Conservation (phyloP, 2,329 filamentous ascomycete species). For the Talaromyces pinophilus region DNA sequence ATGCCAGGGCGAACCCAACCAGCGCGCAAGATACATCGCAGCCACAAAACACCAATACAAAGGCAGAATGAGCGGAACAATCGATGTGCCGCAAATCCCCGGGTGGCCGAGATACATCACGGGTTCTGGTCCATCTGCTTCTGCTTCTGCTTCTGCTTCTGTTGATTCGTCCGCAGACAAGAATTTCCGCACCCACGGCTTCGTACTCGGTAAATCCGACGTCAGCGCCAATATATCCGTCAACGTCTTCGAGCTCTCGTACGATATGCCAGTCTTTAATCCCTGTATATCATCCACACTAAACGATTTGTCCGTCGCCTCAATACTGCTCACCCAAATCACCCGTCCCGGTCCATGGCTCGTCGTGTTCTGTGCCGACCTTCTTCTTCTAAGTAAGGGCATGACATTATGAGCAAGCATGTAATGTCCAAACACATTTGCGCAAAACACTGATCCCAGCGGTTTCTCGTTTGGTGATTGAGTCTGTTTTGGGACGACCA, state of each 20-base stretch:
- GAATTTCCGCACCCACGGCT: conserved; percentile 59
- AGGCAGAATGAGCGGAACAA: conserved; percentile 72
- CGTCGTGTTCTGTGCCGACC: conserved; percentile 38
- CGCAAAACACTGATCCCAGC: conserved; percentile 81
- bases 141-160: not conserved
- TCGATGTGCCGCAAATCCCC: conserved; percentile 78
- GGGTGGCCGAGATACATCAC: conserved; percentile 80
- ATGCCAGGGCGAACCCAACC: conserved; percentile 88
- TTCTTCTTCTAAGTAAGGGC: conserved; percentile 65
- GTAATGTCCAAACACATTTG: conserved; percentile 96
- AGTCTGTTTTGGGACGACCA: conserved; percentile 57
- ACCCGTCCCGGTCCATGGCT: conserved; percentile 59
- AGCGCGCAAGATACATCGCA: conserved; percentile 70
- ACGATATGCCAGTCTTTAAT: conserved; percentile 63
- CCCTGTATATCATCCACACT: conserved; percentile 74
- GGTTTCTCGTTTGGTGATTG: conserved; percentile 53
- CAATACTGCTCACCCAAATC: conserved; percentile 84
- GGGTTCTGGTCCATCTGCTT: conserved; percentile 43
- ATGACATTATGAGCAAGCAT: conserved; percentile 78
- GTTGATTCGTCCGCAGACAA: conserved; percentile 41
- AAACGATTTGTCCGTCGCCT: conserved; percentile 63
- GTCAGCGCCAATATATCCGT: conserved; percentile 83
- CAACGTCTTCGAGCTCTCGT: conserved; percentile 84
- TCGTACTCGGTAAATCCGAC: conserved; percentile 64
- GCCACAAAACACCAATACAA: conserved; percentile 69